Base-by-base conservation (phyloP, 371 early-diverging fungal genomes). In the Mortierella sp. region DNA sequence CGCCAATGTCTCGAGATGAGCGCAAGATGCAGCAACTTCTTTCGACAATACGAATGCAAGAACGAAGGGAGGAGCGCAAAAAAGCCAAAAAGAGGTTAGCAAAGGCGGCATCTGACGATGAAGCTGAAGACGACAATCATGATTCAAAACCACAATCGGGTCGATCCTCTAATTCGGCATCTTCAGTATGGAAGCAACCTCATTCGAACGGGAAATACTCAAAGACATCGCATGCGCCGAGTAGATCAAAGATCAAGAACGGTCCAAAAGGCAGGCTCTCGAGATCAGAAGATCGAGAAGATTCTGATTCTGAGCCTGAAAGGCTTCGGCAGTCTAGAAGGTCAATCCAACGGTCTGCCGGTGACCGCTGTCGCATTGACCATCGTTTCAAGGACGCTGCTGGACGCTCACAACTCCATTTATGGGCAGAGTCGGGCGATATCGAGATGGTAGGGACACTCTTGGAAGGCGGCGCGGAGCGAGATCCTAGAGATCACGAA, bases 391-490 rank as follows among this genome's bases (percentile, higher is more conserved):
- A 87, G 69, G 91, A 90, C 61, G 84, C 88, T 1, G 82, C 82
- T 36, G 91, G 91, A 19, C 87, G 89, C n/a, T 88, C 91, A 0
- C 88, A 88, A 33, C 74, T 90, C 24, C 86, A 87, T 72, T 84
- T 85, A 58, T 88, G 86, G 86, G 77, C 89, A 3, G 88, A 86
- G 45, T 84, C 86, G 11, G 91, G 92, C 9, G 87, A 93, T 65
- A 63, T 83, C 6, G 85, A 84, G 28, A 86, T 86, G 28, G 90
- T 92, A 1, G 84, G 86, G 36, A 77, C 84, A 28, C 70, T 93
- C 7, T 77, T 93, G 19, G 86, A 88, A 61, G 91, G 91, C 40
- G 96, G 96, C 13, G 93, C 93, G 0, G 93, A 95, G 57, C 87
- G 95, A 15, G 91, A 92, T 57, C 87, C 88, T 61, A 80, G 74